Base-by-base conservation (phyloP, 495 filamentous ascomycete species). In the Jackrogersella multiformis region DNA sequence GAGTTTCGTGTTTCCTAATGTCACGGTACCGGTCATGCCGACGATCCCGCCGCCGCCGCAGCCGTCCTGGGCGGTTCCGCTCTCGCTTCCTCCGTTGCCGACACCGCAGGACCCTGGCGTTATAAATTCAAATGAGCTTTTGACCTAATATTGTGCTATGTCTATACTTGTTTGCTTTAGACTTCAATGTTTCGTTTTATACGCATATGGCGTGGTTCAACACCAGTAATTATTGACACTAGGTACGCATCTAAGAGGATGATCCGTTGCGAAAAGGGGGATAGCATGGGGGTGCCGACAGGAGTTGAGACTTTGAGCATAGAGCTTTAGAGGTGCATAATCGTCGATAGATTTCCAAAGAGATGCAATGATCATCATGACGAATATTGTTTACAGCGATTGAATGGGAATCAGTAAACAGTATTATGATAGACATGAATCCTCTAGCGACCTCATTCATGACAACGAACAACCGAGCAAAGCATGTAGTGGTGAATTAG, bases 1-100 rank as follows among this genome's bases (percentile, higher is more conserved):
- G 1, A 63, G 61, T 8, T 70, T 73, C 10, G 45, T 64, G 1
- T 58, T 61, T n/a, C 57, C 68, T 0, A 66, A 71, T 18, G 55
- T 71, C 12, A 60, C 68, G n/a, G 23, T 66, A 8, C 61, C 68
- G 9, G 12, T 21, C 7, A 2, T 58, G 5, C 62, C 68, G 4
- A 35, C 45, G 1, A 52, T 66, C 15, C 62, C 68, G 12, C 15
- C 36, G 5, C 51, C 62, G 13, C 68, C 68, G 0, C 68, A 66
- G 34, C 34, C 62, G 4, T n/a, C 61, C 5, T 16, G 39, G 0
- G 62, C 62, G 2, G 42, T 66, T 20, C 66, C 66, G 20, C 7
- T 20, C 16, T 28, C 30, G 23, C 30, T 66, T 13, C 63, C 65
- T 0, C 58, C 65, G 38, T 26, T 68, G n/a, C 65, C 65, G 28